A percentile compares a stretch with the other conserved stretches of the same genome.
phyloP scores from a whole-genome alignment of 352 stramenopile species.

The Globisporangium splendens region DNA sequence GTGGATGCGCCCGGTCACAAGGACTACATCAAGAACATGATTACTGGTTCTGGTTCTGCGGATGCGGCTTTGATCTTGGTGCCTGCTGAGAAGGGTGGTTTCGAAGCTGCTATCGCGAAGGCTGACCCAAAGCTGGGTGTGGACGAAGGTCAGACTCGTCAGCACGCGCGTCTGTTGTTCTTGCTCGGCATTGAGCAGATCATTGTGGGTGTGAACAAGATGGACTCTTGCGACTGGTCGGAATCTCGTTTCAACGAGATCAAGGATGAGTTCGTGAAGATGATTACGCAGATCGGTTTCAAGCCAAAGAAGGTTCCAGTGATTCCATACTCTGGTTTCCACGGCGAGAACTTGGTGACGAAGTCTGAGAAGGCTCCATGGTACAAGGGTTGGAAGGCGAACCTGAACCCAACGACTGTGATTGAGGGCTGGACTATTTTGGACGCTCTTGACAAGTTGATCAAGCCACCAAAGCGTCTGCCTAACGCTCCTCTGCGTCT shows the following conservation, averaged over 20 bases:
- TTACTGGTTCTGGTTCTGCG: conserved; percentile 97
- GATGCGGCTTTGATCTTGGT: conserved; percentile 91
- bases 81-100: conserved; percentile 89
- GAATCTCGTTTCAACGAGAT: conserved; percentile 79
- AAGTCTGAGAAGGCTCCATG: conserved; percentile 67
- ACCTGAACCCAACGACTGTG: conserved; percentile 33
- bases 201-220: conserved; percentile 86
- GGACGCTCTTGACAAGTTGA: conserved; percentile 69
- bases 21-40: conserved; percentile 99
- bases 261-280: conserved; percentile 78
- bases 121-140: conserved; percentile 39
- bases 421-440: conserved; percentile 50
- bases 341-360: conserved; percentile 73
- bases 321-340: conserved; percentile 79
- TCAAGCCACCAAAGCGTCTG: conserved; percentile 60
- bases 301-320: conserved; percentile 65
- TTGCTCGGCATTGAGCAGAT: conserved; percentile 98
- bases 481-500: conserved; percentile 55
- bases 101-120: conserved; percentile 96
- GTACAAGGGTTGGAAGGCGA: conserved; percentile 80
- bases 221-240: conserved; percentile 70
- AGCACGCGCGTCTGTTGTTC: conserved; percentile 96
- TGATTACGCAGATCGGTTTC: conserved; percentile 78
- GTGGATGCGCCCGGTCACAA: conserved; percentile 98
- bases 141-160: conserved; percentile 91